Conservation (phyloP, 2,329 filamentous ascomycete species). For the Dichotomopilus funicola region DNA sequence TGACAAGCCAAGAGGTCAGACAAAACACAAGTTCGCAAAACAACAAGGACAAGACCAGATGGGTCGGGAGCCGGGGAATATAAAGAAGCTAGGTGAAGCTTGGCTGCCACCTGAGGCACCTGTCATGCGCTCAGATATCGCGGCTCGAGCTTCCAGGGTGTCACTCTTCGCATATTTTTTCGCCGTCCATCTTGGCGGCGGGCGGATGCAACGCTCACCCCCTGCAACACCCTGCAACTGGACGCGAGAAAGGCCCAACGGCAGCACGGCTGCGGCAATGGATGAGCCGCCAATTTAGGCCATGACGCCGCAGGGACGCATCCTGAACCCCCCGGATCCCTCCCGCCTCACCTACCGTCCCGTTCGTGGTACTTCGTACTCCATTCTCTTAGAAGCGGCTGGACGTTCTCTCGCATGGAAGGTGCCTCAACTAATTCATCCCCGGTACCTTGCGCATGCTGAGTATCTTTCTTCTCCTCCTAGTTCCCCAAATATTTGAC, state of each 20-base stretch:
- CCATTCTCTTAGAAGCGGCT: too few species aligned
- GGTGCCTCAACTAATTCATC: neutral
- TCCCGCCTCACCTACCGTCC: too few species aligned
- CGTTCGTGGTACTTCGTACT: too few species aligned
- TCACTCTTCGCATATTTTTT: conserved; percentile 18
- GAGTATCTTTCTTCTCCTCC: neutral
- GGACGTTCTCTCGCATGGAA: too few species aligned
- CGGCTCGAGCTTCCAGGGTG: conserved; percentile 9
- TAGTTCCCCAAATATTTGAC: neutral
- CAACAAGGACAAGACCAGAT: neutral
- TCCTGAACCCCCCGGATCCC: conserved; percentile 1
- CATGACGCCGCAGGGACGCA: conserved; percentile 3
- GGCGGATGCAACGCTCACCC: conserved; percentile 13
- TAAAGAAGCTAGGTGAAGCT: conserved; percentile 10
- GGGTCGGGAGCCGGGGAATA: conserved; percentile 8
- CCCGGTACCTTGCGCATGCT: neutral
- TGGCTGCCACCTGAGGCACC: conserved; percentile 6
- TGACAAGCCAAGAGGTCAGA: neutral
- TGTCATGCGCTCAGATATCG: conserved; percentile 5
- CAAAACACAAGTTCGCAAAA: neutral
- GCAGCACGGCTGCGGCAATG: conserved; percentile 12
- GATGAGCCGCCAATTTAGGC: conserved; percentile 5
- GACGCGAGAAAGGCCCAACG: neutral
- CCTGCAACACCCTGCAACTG: neutral
- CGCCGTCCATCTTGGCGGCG: conserved; percentile 18